Evolutionary conservation across 192 early-diverging fungal species (phyloP).

Genomic region (Funneliformis mosseae): DNA sequence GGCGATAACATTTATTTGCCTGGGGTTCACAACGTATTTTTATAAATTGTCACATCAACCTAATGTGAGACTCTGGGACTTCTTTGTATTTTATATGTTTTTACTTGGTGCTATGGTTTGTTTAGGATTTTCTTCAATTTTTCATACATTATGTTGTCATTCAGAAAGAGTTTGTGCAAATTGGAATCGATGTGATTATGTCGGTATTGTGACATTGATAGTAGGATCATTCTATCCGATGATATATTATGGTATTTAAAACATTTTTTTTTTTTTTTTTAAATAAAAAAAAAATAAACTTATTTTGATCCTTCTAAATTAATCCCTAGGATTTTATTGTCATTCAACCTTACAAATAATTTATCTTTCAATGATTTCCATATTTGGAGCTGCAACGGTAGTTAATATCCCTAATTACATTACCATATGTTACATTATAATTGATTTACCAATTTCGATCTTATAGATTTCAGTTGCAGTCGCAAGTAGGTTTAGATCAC

Average conservation of each 20-base stretch:
- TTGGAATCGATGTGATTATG: conserved; percentile 93
- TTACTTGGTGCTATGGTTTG: conserved; percentile 73
- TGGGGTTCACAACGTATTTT: conserved; percentile 53
- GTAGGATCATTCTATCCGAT: conserved; percentile 60
- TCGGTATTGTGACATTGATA: conserved; percentile 85
- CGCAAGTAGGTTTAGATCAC: conserved; percentile 65
- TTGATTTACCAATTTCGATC: not conserved
- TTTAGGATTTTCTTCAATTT: conserved; percentile 76
- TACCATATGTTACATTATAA: not conserved
- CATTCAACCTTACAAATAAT: conserved; percentile 43
- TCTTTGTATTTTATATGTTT: conserved; percentile 72
- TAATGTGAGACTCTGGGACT: conserved; percentile 64
- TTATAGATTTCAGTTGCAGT: conserved; percentile 57
- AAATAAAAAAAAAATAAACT: not conserved
- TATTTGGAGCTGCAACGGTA: conserved; percentile 68
- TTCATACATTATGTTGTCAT: conserved; percentile 86
- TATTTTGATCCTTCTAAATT: not conserved
- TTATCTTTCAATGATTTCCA: conserved; percentile 63
- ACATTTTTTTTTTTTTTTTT: conserved; percentile 8
- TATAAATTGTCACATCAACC: conserved; percentile 42
- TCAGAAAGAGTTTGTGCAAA: conserved; percentile 66
- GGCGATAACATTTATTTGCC: conserved; percentile 55
- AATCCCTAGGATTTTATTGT: conserved; percentile 49
- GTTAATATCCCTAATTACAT: not conserved
- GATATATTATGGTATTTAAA: conserved; percentile 53